Evolutionary conservation across 2,329 filamentous ascomycete species (phyloP).

Genomic region (Botrytis fragariae): DNA sequence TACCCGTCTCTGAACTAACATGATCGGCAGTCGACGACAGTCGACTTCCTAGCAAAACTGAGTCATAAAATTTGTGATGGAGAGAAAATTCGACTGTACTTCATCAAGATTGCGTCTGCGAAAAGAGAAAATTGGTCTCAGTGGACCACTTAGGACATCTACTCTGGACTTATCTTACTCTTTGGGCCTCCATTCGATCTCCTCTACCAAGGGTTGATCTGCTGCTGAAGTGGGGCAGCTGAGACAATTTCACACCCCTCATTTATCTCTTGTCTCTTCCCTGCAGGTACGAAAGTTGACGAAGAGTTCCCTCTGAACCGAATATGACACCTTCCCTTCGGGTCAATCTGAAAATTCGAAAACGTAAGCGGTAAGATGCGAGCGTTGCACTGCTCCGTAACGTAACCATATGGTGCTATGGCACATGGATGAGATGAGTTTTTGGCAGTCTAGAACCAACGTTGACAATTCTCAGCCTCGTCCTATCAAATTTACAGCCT

Average conservation of each 20-base stretch:
- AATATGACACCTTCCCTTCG: background rate
- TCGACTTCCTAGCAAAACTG: background rate
- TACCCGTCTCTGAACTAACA: background rate
- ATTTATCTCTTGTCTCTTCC: background rate
- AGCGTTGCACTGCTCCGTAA: background rate
- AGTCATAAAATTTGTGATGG: background rate
- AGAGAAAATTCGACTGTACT: background rate
- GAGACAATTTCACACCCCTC: slow-evolving; percentile 18
- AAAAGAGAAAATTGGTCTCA: background rate
- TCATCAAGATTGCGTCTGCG: background rate
- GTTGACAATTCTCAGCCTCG: slow-evolving; percentile 14
- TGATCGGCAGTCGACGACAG: background rate
- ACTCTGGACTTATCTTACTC: background rate
- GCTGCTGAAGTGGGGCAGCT: slow-evolving; percentile 6
- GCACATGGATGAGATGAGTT: background rate
- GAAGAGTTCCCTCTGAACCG: background rate
- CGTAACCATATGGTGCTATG: background rate
- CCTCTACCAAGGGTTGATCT: background rate
- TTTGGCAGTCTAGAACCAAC: background rate
- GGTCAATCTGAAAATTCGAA: background rate
- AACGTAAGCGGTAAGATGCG: background rate
- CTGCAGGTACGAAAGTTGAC: slow-evolving; percentile 13
- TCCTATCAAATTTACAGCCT: background rate
- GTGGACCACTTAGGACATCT: background rate
- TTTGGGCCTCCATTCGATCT: background rate